Conservation (phyloP, 192 early-diverging fungal genomes). For the Dispira parvispora region DNA sequence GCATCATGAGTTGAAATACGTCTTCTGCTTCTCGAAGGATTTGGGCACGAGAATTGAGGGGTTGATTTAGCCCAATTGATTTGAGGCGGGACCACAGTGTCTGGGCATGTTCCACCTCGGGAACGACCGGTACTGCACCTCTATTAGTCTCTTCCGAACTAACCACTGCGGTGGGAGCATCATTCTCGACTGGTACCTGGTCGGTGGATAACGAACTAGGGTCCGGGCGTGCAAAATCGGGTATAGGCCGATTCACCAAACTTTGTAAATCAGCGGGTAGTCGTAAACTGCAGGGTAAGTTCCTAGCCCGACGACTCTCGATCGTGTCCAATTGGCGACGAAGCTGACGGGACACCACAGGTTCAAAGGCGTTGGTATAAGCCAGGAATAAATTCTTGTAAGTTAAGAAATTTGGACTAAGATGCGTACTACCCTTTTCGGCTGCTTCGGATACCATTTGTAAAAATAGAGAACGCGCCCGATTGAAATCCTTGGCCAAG, state of each 20-base stretch:
- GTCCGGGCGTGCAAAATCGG: too few species aligned
- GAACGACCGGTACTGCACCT: too few species aligned
- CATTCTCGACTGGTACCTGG: too few species aligned
- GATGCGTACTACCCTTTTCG: constrained; percentile 17
- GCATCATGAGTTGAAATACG: constrained; percentile 18
- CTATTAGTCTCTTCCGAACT: too few species aligned
- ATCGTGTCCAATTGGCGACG: background rate
- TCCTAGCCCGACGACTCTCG: too few species aligned
- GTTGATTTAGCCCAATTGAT: background rate
- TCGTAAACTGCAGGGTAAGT: too few species aligned
- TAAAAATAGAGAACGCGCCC: constrained; percentile 45
- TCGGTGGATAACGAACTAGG: too few species aligned
- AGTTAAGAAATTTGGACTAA: constrained; percentile 39
- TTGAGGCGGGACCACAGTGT: too few species aligned
- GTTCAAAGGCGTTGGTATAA: constrained; percentile 31
- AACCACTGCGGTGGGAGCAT: too few species aligned
- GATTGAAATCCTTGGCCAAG: constrained; percentile 47
- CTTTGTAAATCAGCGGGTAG: too few species aligned
- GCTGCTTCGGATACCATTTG: constrained; percentile 33
- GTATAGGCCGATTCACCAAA: too few species aligned
- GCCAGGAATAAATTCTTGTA: constrained; percentile 55
- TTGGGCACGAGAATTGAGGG: constrained; percentile 10
- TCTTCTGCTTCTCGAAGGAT: constrained; percentile 18
- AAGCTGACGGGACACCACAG: constrained; percentile 20
- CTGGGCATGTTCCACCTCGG: too few species aligned